Percentiles rank a stretch among this genome's conserved stretches.
Evolutionary conservation across 257 asterid genomes (phyloP).

Genomic region (Przewalskia tangutica): DNA sequence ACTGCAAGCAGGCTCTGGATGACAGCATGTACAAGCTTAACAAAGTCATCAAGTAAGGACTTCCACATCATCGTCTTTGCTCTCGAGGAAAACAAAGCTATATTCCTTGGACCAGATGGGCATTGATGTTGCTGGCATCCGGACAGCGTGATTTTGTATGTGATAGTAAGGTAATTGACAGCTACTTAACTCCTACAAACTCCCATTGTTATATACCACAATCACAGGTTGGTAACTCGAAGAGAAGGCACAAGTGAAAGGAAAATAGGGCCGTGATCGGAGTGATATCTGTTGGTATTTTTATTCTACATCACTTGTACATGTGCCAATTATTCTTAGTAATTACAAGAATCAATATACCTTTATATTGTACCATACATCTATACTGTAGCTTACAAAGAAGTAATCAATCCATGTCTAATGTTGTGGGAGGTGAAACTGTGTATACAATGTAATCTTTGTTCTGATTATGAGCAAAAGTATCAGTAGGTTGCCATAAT

Average conservation of each 20-base stretch:
- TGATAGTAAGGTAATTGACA: neutral
- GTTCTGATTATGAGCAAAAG: neutral
- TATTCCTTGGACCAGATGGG: neutral
- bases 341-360: neutral
- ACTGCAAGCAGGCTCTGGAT: slow-evolving; percentile 48
- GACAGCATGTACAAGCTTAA: neutral
- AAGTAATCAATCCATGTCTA: neutral
- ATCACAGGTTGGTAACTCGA: neutral
- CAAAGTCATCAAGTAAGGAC: neutral
- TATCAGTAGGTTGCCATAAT: neutral
- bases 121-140: neutral
- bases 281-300: neutral
- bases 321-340: neutral
- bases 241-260: neutral
- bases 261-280: neutral
- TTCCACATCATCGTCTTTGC: neutral
- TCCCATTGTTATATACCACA: neutral
- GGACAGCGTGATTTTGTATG: neutral
- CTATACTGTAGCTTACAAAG: neutral
- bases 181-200: neutral
- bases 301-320: neutral
- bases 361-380: neutral
- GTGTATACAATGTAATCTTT: neutral
- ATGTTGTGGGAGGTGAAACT: neutral
- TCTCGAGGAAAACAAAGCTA: neutral